These are phyloP conservation scores for Fusarium lateritium DNA, from an alignment of 2,329 filamentous ascomycete species.

Conservation along the genomic window DNA sequence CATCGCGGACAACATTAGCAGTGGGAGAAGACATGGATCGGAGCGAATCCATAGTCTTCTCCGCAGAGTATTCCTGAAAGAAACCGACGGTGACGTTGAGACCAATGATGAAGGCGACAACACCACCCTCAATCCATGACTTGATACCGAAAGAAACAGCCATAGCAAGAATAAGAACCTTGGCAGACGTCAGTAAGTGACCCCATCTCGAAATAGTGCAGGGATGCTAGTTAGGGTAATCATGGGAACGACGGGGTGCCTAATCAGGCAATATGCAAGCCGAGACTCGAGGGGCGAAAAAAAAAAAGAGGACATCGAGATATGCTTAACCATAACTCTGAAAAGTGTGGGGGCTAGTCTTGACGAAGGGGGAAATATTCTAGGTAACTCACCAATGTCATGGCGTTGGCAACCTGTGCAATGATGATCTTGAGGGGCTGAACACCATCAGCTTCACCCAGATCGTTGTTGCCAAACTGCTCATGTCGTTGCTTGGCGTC, in stretches of 20 bases:
- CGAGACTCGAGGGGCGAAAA: constrained; percentile 53
- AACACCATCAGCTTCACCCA: constrained; percentile 64
- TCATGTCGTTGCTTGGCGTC: constrained; percentile 67
- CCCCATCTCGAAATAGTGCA: constrained; percentile 8
- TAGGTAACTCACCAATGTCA: constrained; percentile 70
- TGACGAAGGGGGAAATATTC: background rate
- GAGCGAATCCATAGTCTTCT: constrained; percentile 66
- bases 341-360: constrained; percentile 19
- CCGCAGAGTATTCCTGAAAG: constrained; percentile 62
- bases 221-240: constrained; percentile 49
- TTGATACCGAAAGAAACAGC: constrained; percentile 69
- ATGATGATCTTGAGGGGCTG: constrained; percentile 71
- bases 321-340: constrained; percentile 32
- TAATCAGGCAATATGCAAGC: constrained; percentile 56
- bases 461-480: constrained; percentile 71
- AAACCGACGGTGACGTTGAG: constrained; percentile 71
- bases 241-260: constrained; percentile 61
- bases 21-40: constrained; percentile 61
- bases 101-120: constrained; percentile 69
- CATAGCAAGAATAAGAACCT: constrained; percentile 70
- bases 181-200: constrained; percentile 40
- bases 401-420: constrained; percentile 77
- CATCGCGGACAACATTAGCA: constrained; percentile 60
- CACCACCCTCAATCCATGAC: constrained; percentile 73
- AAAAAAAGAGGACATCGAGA: constrained; percentile 14